These are phyloP conservation scores for Suillus weaverae DNA, from an alignment of 768 basidiomycete genomes.

Conservation along the genomic window DNA sequence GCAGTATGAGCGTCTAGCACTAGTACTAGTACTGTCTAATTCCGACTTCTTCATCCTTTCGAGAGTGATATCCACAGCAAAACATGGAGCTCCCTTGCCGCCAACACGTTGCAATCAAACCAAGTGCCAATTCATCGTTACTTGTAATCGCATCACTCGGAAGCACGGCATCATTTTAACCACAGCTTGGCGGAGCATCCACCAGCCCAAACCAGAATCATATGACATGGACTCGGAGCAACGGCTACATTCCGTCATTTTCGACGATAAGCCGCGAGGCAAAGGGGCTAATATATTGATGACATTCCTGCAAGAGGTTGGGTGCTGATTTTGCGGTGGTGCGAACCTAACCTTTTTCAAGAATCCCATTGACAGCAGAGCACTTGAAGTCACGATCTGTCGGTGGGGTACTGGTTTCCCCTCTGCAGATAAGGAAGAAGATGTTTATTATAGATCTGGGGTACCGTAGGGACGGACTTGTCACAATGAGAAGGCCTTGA, in stretches of 20 bases:
- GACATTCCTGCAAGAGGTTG: background rate
- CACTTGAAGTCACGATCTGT: background rate
- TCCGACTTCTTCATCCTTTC: no score
- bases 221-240: background rate
- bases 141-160: background rate
- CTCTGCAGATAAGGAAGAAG: background rate
- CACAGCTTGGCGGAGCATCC: slow-evolving; percentile 3
- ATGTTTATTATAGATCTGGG: background rate
- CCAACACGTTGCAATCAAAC: slow-evolving; percentile 1
- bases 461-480: background rate
- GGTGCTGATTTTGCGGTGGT: background rate
- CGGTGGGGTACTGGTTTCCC: background rate
- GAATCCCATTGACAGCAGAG: background rate
- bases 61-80: background rate
- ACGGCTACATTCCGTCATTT: background rate
- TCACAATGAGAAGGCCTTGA: background rate
- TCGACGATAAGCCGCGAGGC: background rate
- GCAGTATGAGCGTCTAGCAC: background rate
- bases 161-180: background rate
- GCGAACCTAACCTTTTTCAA: slow-evolving; percentile 2
- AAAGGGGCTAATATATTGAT: background rate
- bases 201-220: background rate
- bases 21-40: background rate
- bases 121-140: background rate
- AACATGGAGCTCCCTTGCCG: background rate